phyloP scores from a whole-genome alignment of 257 asterid genomes.

The Linaria vulgaris region DNA sequence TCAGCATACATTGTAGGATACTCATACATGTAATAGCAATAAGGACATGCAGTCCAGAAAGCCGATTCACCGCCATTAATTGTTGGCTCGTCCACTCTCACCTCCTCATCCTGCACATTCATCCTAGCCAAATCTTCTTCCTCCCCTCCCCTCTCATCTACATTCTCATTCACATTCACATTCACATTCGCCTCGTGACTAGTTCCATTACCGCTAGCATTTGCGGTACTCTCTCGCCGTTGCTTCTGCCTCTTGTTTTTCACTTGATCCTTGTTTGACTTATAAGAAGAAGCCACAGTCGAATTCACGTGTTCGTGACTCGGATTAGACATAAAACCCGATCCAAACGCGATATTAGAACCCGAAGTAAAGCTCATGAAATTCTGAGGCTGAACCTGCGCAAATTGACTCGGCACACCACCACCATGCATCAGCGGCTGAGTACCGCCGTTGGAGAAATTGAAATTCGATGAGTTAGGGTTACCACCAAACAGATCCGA shows the following conservation, averaged over 20 bases:
- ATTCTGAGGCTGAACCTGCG: conserved; percentile 24
- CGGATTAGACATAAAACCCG: conserved; percentile 29
- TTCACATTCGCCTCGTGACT: conserved; percentile 16
- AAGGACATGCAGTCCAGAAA: conserved; percentile 82
- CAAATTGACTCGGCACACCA: too few relatives aligned
- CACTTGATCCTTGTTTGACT: conserved; percentile 23
- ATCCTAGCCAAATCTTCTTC: conserved; percentile 24
- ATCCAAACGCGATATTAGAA: conserved; percentile 26
- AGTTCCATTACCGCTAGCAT: conserved; percentile 8
- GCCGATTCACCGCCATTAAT: conserved; percentile 24
- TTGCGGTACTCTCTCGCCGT: conserved; percentile 11
- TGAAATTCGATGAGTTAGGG: conserved; percentile 19
- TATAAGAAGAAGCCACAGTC: conserved; percentile 24
- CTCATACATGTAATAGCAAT: conserved; percentile 71
- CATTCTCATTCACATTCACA: conserved; percentile 22
- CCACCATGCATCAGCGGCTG: conserved; percentile 33
- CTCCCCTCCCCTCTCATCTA: conserved; percentile 20
- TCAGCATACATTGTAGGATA: conserved; percentile 47
- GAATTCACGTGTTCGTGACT: conserved; percentile 22
- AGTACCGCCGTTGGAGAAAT: conserved; percentile 25
- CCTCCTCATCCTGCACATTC: conserved; percentile 23
- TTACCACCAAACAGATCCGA: conserved; percentile 16
- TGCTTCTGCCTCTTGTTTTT: conserved; percentile 15
- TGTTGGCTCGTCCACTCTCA: conserved; percentile 26
- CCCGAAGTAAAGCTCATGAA: conserved; percentile 25